Evolutionary conservation across 2,329 filamentous ascomycete species (phyloP).

Genomic region (Pseudogymnoascus sp.): DNA sequence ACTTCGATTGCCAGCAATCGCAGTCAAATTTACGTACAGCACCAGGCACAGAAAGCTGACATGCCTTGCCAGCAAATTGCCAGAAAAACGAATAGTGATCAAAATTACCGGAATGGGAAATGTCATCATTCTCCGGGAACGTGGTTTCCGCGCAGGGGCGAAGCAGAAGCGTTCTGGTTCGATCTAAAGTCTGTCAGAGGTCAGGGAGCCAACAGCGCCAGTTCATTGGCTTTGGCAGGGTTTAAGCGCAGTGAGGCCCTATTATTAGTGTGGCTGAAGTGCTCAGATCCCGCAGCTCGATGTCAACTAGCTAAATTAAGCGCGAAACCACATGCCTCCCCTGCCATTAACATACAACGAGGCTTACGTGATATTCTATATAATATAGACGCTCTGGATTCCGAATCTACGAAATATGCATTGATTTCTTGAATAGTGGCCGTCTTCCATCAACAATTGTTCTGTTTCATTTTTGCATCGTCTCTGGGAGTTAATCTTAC

Average conservation of each 20-base stretch:
- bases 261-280: constrained; percentile 1
- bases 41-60: not conserved
- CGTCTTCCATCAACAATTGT: not conserved
- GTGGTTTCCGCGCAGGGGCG: not conserved
- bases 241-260: not conserved
- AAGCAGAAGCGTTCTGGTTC: not conserved
- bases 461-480: not conserved
- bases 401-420: not conserved
- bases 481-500: not conserved
- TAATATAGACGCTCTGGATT: not conserved
- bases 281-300: not conserved
- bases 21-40: not conserved
- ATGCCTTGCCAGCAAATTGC: not conserved
- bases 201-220: not conserved
- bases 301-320: not conserved
- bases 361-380: constrained; percentile 2
- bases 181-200: not conserved
- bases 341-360: not conserved
- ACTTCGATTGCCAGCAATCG: not conserved
- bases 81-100: not conserved
- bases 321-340: not conserved
- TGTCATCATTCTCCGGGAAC: constrained; percentile 1
- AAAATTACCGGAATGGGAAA: not conserved
- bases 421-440: not conserved
- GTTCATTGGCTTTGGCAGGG: not conserved